Evolutionary conservation across 768 basidiomycete species (phyloP).

Genomic region (Inosperma sp.): DNA sequence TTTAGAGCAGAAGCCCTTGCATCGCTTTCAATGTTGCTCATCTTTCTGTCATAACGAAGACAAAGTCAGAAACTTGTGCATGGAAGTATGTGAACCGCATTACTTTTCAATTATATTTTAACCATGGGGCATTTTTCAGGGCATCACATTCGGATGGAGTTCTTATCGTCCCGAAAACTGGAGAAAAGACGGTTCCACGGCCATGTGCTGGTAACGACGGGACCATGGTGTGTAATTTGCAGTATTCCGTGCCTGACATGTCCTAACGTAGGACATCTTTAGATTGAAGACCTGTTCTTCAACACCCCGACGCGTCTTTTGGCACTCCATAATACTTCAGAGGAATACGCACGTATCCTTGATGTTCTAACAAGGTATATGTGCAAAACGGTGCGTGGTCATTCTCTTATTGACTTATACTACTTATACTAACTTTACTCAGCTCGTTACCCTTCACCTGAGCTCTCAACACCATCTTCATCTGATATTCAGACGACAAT

Average conservation of each 20-base stretch:
- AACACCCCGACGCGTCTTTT: constrained; percentile 86
- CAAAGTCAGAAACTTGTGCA: constrained; percentile 72
- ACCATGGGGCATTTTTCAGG: too few relatives aligned
- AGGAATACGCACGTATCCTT: constrained; percentile 88
- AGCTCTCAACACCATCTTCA: constrained; percentile 72
- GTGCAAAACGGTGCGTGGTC: constrained; percentile 77
- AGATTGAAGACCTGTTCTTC: constrained; percentile 97
- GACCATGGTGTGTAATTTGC: constrained; percentile 68
- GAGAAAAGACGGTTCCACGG: constrained; percentile 70
- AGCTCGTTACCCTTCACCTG: constrained; percentile 63
- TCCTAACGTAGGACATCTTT: constrained; percentile 3
- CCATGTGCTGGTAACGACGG: constrained; percentile 94
- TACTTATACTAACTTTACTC: background rate
- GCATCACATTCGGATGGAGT: constrained; percentile 77
- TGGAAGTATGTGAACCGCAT: constrained; percentile 71
- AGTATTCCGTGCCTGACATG: background rate
- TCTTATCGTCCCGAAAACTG: constrained; percentile 65
- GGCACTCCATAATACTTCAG: constrained; percentile 76
- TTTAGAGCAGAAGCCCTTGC: constrained; percentile 97
- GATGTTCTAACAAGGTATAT: constrained; percentile 89
- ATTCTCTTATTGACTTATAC: too few relatives aligned
- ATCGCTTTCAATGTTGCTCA: constrained; percentile 90
- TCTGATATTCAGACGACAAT: constrained; percentile 69
- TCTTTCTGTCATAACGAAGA: constrained; percentile 88
- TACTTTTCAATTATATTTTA: too few relatives aligned